Base-by-base conservation (phyloP, 164 flowering plant genomes). In the Tetrastigma voinierianum region DNA sequence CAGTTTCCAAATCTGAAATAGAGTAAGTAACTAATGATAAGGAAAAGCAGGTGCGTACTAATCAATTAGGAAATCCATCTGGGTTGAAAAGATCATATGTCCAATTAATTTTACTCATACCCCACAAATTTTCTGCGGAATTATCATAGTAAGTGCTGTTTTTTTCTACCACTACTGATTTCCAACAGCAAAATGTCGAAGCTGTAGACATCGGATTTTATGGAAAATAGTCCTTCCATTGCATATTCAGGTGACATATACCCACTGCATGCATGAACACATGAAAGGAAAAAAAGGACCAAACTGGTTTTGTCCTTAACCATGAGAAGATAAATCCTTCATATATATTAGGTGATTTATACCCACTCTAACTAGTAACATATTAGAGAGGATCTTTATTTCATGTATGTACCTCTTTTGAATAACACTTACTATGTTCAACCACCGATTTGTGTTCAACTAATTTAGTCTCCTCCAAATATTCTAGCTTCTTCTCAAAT, bases 211-310 rank as follows among this genome's bases (percentile, higher is more conserved):
- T 82, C 86, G 0, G 84, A 82, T 67, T 85, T n/a, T n/a, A n/a
- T 51, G 1, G 86, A 84, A 51, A 78, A 78, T 1, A 73, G 15
- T 0, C 86, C 88, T 11, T 72, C 67, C 71, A 82, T 56, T 23
- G n/a, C n/a, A 66, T 84, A 84, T 62, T 82, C 88, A 2, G 84
- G 86, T 2, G 86, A 77, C 86, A 85, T 82, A 15, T 84, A 85
- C 10, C 88, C n/a, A n/a, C n/a, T 84, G 78, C 57, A 68, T n/a
- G n/a, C n/a, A n/a, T 3, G 1, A 25, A 9, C 21, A 52, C 14
- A 8, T 9, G 3, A 25, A 25, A 25, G 6, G 6, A 25, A 25
- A 0, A n/a, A 16, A 4, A 25, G 21, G 16, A 4, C 52, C 66
- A 60, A 57, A 3, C 17, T 46, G 4, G 20, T 19, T 46, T 12